phyloP scores from a whole-genome alignment of 192 early-diverging fungal genomes.

The Spizellomyces sp. region DNA sequence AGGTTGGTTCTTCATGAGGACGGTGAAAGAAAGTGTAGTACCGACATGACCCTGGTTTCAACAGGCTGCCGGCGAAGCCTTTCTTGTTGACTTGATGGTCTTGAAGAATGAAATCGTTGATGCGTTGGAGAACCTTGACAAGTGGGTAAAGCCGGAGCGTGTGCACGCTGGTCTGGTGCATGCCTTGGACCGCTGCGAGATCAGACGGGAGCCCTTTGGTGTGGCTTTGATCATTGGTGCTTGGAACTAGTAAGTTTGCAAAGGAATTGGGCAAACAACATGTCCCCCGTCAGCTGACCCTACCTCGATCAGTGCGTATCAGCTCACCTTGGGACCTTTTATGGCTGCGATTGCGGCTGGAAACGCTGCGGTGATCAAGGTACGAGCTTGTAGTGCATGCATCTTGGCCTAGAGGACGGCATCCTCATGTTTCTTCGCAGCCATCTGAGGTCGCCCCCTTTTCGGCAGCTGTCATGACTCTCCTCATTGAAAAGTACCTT shows the following conservation, averaged over 20 bases:
- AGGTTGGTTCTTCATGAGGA: neutral
- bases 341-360: slow-evolving; percentile 89
- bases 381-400: neutral
- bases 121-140: slow-evolving; percentile 41
- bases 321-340: slow-evolving; percentile 71
- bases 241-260: slow-evolving; percentile 58
- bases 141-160: slow-evolving; percentile 35
- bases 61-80: slow-evolving; percentile 16
- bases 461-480: slow-evolving; percentile 61
- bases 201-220: slow-evolving; percentile 73
- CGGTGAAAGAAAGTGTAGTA: neutral
- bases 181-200: slow-evolving; percentile 23
- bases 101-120: slow-evolving; percentile 41
- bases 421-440: slow-evolving; percentile 24
- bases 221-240: slow-evolving; percentile 72
- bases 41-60: neutral
- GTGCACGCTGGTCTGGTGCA: slow-evolving; percentile 6
- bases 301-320: slow-evolving; percentile 44
- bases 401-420: neutral
- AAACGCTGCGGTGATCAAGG: slow-evolving; percentile 64
- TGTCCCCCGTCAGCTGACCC: too few relatives aligned
- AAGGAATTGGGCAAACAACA: neutral
- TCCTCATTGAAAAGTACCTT: slow-evolving; percentile 75
- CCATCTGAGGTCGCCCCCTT: slow-evolving; percentile 81
- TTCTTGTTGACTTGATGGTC: slow-evolving; percentile 30